Conservation (phyloP, 805 yeast genomes). For the Schizosaccharomyces osmophilus region DNA sequence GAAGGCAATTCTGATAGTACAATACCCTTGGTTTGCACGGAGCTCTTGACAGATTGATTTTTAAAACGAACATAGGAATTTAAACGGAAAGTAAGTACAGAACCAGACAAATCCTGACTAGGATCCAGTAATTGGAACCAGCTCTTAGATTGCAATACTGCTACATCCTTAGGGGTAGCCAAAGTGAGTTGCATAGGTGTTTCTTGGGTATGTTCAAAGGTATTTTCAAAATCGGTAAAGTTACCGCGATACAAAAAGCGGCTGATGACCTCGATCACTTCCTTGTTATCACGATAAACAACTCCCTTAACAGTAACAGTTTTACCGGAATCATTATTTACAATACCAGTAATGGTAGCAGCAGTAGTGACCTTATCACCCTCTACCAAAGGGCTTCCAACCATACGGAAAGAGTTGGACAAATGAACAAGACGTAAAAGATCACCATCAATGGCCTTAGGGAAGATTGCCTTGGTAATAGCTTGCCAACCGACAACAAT, state of each 20-base stretch:
- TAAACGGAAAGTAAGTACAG: constrained; percentile 71
- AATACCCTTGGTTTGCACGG: constrained; percentile 65
- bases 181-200: constrained; percentile 62
- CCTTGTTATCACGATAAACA: constrained; percentile 43
- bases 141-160: constrained; percentile 81
- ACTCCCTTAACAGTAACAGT: constrained; percentile 88
- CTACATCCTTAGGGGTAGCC: constrained; percentile 62
- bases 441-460: constrained; percentile 87
- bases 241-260: constrained; percentile 91
- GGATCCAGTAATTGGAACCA: constrained; percentile 68
- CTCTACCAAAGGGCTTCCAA: constrained; percentile 72
- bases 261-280: constrained; percentile 84
- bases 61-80: constrained; percentile 65
- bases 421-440: constrained; percentile 78
- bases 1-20: constrained; percentile 76
- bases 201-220: constrained; percentile 72
- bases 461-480: constrained; percentile 94
- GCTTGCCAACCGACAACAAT: constrained; percentile 97
- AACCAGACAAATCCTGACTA: constrained; percentile 43
- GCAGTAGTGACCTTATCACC: constrained; percentile 65
- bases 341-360: constrained; percentile 70
- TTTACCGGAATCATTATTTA: constrained; percentile 82
- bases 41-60: constrained; percentile 46
- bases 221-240: constrained; percentile 68
- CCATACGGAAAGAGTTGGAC: constrained; percentile 86